These are phyloP conservation scores for Pyricularia pennisetigena DNA, from an alignment of 2,329 filamentous ascomycete genomes.

Conservation along the genomic window DNA sequence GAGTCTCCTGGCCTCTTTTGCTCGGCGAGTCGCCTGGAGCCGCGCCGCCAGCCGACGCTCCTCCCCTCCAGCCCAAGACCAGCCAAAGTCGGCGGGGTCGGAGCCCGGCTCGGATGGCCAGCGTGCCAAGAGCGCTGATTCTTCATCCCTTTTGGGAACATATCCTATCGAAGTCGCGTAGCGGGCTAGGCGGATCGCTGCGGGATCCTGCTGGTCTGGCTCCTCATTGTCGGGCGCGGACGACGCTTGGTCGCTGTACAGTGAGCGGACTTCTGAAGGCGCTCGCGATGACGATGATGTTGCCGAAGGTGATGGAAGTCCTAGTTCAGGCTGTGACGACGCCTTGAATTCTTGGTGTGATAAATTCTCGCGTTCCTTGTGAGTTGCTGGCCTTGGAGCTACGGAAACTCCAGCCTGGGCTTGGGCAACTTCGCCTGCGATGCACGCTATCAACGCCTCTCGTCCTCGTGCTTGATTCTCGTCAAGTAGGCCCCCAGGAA, in stretches of 20 bases:
- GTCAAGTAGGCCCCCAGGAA: background rate
- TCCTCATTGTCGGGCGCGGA: background rate
- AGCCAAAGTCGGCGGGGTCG: constrained; percentile 2
- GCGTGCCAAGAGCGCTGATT: background rate
- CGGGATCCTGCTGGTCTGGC: background rate
- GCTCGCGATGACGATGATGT: constrained; percentile 1
- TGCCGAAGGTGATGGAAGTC: background rate
- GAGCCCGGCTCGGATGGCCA: constrained; percentile 1
- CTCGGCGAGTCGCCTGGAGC: background rate
- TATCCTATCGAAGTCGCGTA: constrained; percentile 2
- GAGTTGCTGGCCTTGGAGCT: constrained; percentile 3
- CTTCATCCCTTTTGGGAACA: background rate
- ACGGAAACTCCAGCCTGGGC: constrained; percentile 12
- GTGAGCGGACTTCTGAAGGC: background rate
- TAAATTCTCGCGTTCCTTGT: background rate
- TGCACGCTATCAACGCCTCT: constrained; percentile 7
- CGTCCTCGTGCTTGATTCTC: background rate
- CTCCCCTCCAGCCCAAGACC: background rate
- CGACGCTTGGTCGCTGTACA: background rate
- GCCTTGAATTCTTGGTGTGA: background rate
- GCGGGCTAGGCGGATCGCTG: background rate
- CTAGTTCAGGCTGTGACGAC: background rate
- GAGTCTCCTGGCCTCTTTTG: background rate
- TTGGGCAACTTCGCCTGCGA: constrained; percentile 9
- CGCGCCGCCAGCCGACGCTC: background rate